A percentile compares a stretch with the other conserved stretches of the same genome.
Evolutionary conservation across 495 filamentous ascomycete genomes (phyloP).

Genomic region (Sordaria brevicollis): DNA sequence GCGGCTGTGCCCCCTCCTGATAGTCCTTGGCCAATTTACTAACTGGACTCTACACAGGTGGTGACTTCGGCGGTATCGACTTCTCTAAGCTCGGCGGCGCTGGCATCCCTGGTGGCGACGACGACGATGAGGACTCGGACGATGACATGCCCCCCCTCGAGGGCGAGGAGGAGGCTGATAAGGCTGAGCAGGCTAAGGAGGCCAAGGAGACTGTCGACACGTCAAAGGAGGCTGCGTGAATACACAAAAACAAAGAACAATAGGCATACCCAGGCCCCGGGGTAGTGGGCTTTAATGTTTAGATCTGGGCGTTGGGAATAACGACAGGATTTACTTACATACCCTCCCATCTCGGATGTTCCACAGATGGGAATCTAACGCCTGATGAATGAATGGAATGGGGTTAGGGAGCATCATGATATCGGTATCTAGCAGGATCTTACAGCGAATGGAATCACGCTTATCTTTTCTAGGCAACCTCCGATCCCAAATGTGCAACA

Average conservation of each 20-base stretch:
- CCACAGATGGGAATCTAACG: not conserved
- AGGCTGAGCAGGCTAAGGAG: constrained; percentile 29
- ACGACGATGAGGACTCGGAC: constrained; percentile 48
- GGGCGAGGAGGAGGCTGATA: constrained; percentile 31
- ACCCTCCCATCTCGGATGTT: not conserved
- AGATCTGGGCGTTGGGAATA: not conserved
- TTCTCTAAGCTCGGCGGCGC: constrained; percentile 83
- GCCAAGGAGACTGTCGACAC: constrained; percentile 14
- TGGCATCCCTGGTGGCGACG: constrained; percentile 40
- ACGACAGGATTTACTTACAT: not conserved
- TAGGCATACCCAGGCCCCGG: not conserved
- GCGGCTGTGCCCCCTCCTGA: not conserved
- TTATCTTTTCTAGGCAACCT: not conserved
- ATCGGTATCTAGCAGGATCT: not conserved
- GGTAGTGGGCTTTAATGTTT: not conserved
- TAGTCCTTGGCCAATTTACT: not conserved
- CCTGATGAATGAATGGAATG: not conserved
- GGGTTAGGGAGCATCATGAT: not conserved
- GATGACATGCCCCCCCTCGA: constrained; percentile 33
- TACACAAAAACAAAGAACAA: constrained; percentile 5
- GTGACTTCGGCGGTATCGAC: constrained; percentile 63
- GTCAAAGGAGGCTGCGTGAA: constrained; percentile 14
- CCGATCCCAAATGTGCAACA: not conserved
- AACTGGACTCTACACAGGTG: constrained; percentile 22
- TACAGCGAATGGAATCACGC: not conserved